Percentiles rank a stretch among this genome's conserved stretches.
These are phyloP conservation scores for Gossypium turneri DNA, from an alignment of 345 rosid genomes.

Conservation along the genomic window DNA sequence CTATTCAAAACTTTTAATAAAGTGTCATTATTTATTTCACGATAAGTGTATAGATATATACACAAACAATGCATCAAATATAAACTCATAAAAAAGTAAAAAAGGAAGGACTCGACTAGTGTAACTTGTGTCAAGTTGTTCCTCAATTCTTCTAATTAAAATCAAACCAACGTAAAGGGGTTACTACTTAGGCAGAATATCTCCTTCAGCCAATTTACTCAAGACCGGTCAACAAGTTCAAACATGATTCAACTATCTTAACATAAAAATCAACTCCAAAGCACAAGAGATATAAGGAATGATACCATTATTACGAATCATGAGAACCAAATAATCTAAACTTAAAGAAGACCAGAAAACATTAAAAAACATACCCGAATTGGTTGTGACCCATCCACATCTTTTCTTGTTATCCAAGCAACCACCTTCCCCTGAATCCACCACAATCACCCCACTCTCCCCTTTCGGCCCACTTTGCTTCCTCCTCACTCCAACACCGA, in stretches of 20 bases:
- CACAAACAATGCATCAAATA: neutral
- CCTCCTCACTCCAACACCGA: slow-evolving; percentile 24
- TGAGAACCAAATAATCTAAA: neutral
- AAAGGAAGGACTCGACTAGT: neutral
- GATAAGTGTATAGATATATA: neutral
- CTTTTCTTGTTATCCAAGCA: slow-evolving; percentile 49
- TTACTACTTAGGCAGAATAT: neutral
- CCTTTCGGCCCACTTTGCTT: slow-evolving; percentile 21
- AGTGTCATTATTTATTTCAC: too few relatives aligned
- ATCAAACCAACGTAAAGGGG: neutral
- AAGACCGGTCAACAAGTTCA: neutral
- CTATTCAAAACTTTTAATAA: too few relatives aligned
- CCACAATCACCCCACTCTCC: slow-evolving; percentile 23
- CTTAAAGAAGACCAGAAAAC: neutral
- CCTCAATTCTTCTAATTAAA: neutral
- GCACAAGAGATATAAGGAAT: neutral
- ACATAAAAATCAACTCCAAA: slow-evolving; percentile 1
- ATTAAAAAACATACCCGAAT: slow-evolving; percentile 43
- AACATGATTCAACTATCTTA: neutral
- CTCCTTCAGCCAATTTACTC: neutral
- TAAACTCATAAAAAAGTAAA: neutral
- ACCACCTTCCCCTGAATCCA: slow-evolving; percentile 26
- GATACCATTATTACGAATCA: neutral
- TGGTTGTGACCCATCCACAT: slow-evolving; percentile 78
- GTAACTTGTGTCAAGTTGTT: neutral